Base-by-base conservation (phyloP, 140 eudicot genomes). In the Cichorium intybus region DNA sequence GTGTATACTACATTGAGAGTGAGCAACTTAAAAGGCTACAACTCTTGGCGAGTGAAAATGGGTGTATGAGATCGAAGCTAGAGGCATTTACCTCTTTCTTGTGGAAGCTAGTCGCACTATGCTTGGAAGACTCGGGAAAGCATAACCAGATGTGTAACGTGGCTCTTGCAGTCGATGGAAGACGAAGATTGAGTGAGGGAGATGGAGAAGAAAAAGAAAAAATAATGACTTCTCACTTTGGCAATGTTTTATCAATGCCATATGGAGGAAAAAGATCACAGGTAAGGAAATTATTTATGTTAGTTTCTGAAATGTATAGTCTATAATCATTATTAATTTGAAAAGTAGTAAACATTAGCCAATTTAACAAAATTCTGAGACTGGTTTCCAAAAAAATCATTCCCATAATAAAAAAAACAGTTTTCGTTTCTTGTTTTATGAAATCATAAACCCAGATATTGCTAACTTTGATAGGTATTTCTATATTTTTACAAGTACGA, bases 241-340 rank as follows among this genome's bases (percentile, higher is more conserved):
- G 86, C 24, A 85, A 82, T 26, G 84, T 82, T 34, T 7, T 85
- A 28, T 82, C 88, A 1, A 82, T 85, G 34, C 86, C 88, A 6
- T 85, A 26, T 18, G 88, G 84, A 14, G 60, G 71, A 27, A 73
- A 52, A 70, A 80, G 20, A 52, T 28, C 59, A 58, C 14, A 46
- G 60, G 75, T 58, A 49, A 57, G 6, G 15, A 43, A 16, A 37
- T 21, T 33, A 59, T 2, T 10, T 39, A 39, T 12, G 29, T 26
- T n/a, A n/a, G n/a, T n/a, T n/a, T n/a, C n/a, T n/a, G n/a, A n/a
- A n/a, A n/a, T n/a, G n/a, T n/a, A n/a, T n/a, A n/a, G n/a, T n/a
- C n/a, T n/a, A n/a, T n/a, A n/a, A n/a, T n/a, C n/a, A 5, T 26
- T 26, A 26, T 4, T 26, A 26, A 26, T 26, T 26, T 26, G 29